These are phyloP conservation scores for Globisporangium canariense DNA, from an alignment of 352 stramenopile species.

Conservation along the genomic window DNA sequence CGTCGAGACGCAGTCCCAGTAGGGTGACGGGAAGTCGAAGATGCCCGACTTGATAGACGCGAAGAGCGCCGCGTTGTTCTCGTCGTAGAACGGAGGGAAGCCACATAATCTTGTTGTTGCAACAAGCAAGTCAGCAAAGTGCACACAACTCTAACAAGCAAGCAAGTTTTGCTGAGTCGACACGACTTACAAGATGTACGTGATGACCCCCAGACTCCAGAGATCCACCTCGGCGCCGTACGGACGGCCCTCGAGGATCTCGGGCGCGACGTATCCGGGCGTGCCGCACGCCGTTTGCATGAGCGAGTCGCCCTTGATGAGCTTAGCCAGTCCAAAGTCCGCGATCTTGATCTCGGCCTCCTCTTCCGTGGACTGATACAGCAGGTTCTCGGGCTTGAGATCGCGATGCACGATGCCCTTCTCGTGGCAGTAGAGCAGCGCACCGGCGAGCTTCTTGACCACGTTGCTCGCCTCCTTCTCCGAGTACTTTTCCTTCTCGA, in stretches of 20 bases:
- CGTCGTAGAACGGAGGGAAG: constrained; percentile 96
- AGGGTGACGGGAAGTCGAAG: constrained; percentile 92
- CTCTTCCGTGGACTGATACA: constrained; percentile 84
- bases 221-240: constrained; percentile 95
- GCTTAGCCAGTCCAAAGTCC: constrained; percentile 90
- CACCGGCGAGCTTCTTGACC: constrained; percentile 82
- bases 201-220: constrained; percentile 96
- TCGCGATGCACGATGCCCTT: constrained; percentile 90
- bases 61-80: constrained; percentile 89
- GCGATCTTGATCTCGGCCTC: constrained; percentile 93
- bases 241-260: constrained; percentile 92
- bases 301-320: constrained; percentile 90
- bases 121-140: not conserved
- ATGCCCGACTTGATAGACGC: constrained; percentile 86
- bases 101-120: constrained; percentile 68
- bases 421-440: constrained; percentile 86
- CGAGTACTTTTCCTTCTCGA: constrained; percentile 90
- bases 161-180: not conserved
- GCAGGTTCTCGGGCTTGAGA: constrained; percentile 88
- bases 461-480: constrained; percentile 83
- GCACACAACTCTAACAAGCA: not conserved
- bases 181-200: constrained; percentile 86
- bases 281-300: constrained; percentile 96
- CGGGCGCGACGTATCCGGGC: constrained; percentile 94
- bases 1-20: constrained; percentile 92